phyloP scores from a whole-genome alignment of 2,329 filamentous ascomycete genomes.

The Sporothrix phasma region DNA sequence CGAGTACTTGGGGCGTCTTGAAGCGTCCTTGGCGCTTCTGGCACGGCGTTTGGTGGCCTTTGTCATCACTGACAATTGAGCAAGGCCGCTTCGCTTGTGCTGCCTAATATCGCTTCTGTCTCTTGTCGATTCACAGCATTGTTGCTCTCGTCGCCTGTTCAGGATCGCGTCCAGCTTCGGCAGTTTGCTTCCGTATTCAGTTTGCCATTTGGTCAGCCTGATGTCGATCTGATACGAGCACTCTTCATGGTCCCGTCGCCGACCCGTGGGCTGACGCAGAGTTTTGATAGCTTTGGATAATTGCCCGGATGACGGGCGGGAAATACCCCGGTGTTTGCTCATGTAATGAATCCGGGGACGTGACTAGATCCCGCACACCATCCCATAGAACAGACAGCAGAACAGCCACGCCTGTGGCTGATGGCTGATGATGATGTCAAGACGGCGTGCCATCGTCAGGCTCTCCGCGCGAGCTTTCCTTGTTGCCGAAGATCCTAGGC shows the following conservation, averaged over 20 bases:
- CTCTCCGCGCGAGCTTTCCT: too few species aligned
- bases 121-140: background rate
- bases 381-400: background rate
- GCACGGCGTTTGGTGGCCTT: background rate
- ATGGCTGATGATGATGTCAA: background rate
- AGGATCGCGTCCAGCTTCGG: background rate
- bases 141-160: background rate
- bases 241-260: too few species aligned
- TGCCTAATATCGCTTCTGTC: background rate
- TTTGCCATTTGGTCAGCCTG: background rate
- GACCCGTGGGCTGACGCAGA: too few species aligned
- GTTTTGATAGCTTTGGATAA: too few species aligned
- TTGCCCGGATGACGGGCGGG: background rate
- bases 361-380: background rate
- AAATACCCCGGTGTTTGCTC: background rate
- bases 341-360: background rate
- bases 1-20: too few species aligned
- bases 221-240: too few species aligned
- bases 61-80: background rate
- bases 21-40: too few species aligned
- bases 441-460: too few species aligned
- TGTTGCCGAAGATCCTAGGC: too few species aligned
- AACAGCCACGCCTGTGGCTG: background rate
- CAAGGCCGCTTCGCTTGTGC: background rate
- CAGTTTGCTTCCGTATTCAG: background rate